phyloP scores from a whole-genome alignment of 768 basidiomycete species.

The Strobilomyces confusus region DNA sequence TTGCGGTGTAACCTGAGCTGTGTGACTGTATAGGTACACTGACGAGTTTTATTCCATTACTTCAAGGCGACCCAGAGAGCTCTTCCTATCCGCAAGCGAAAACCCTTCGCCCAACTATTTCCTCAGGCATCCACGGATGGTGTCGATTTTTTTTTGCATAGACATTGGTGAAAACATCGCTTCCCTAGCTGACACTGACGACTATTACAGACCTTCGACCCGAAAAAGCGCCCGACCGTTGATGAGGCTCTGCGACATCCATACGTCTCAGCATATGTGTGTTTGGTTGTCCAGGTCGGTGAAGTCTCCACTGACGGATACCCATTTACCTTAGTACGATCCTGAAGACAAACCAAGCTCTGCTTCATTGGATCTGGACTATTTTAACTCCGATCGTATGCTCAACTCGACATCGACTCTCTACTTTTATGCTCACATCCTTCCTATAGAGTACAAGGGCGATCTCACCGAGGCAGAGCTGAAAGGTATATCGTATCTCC shows the following conservation, averaged over 20 bases:
- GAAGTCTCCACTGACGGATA: neutral
- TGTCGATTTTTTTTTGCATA: slow-evolving; percentile 68
- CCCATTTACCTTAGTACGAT: slow-evolving; percentile 53
- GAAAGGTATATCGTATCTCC: slow-evolving; percentile 43
- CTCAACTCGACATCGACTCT: neutral
- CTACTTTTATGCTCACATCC: slow-evolving; percentile 4
- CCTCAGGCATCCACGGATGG: slow-evolving; percentile 72
- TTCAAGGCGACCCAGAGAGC: slow-evolving; percentile 73
- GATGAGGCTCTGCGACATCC: slow-evolving; percentile 82
- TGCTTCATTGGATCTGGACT: slow-evolving; percentile 74
- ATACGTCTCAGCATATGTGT: slow-evolving; percentile 72
- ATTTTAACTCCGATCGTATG: slow-evolving; percentile 85
- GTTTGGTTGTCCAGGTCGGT: slow-evolving; percentile 19
- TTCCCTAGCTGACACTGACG: slow-evolving; percentile 28
- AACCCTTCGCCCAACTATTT: slow-evolving; percentile 68
- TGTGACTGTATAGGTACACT: slow-evolving; percentile 56
- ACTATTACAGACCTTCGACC: slow-evolving; percentile 68
- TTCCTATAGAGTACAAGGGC: slow-evolving; percentile 59
- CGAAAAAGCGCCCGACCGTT: slow-evolving; percentile 79
- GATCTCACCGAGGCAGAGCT: slow-evolving; percentile 73
- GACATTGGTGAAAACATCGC: slow-evolving; percentile 49
- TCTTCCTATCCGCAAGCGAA: slow-evolving; percentile 75
- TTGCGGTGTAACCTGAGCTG: slow-evolving; percentile 12
- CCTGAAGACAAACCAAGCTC: slow-evolving; percentile 86
- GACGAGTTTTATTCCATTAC: slow-evolving; percentile 91